Evolutionary conservation across 306 rosid species (phyloP).

Genomic region (Prunus davidiana): DNA sequence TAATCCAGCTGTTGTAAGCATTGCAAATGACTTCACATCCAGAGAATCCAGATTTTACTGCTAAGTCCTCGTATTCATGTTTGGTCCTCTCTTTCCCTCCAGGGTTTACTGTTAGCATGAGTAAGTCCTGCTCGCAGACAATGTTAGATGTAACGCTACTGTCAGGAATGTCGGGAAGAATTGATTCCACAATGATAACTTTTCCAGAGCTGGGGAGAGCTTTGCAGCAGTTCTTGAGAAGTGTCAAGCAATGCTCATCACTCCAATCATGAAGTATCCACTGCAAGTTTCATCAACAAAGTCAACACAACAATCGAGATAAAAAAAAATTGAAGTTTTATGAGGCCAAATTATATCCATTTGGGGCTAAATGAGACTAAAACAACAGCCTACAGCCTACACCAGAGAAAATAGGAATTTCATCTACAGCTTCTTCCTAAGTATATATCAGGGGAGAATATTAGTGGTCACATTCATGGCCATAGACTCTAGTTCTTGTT

Average conservation of each 20-base stretch:
- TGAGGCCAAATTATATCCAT: too few relatives aligned
- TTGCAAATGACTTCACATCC: constrained; percentile 13
- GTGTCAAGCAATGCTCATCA: constrained; percentile 27
- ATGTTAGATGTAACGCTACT: not conserved
- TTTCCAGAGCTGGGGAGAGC: constrained; percentile 27
- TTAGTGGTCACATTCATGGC: too few relatives aligned
- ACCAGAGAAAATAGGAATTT: too few relatives aligned
- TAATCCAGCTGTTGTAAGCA: constrained; percentile 28
- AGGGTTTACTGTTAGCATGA: constrained; percentile 22
- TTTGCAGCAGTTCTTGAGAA: constrained; percentile 29
- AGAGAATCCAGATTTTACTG: constrained; percentile 15
- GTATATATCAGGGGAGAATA: too few relatives aligned
- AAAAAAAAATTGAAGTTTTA: too few relatives aligned
- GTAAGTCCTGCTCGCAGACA: constrained; percentile 17
- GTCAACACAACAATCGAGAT: not conserved
- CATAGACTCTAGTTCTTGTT: too few relatives aligned
- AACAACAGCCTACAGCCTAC: too few relatives aligned
- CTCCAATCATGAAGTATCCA: constrained; percentile 35
- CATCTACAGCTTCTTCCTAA: too few relatives aligned
- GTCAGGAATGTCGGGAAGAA: constrained; percentile 25
- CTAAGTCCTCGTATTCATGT: constrained; percentile 16
- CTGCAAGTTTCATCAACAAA: constrained; percentile 14
- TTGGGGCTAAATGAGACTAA: too few relatives aligned
- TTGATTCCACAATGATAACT: constrained; percentile 23
- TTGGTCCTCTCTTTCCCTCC: constrained; percentile 35